phyloP scores from a whole-genome alignment of 345 rosid genomes.

The Eucalyptus virginea region DNA sequence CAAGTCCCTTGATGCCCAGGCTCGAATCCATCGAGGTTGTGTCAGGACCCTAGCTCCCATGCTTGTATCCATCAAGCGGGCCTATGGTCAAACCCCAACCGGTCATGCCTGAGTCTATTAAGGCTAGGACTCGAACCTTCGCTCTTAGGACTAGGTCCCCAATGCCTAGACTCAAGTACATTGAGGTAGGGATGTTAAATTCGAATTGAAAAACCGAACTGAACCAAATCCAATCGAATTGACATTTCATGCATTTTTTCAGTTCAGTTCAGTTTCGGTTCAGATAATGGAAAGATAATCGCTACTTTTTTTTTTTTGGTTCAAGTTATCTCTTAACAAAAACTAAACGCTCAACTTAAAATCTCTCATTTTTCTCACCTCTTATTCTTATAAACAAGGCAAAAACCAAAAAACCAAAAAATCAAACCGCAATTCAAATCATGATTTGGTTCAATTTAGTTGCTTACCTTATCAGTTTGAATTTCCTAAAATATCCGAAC shows the following conservation, averaged over 20 bases:
- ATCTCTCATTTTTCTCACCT: too few relatives aligned
- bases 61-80: not conserved
- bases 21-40: not conserved
- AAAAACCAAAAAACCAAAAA: too few relatives aligned
- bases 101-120: not conserved
- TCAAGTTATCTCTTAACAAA: too few relatives aligned
- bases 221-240: too few relatives aligned
- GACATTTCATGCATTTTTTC: too few relatives aligned
- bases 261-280: accelerated
- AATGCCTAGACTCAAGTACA: not conserved
- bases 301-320: too few relatives aligned
- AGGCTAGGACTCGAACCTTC: not conserved
- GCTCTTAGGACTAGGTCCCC: not conserved
- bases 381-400: too few relatives aligned
- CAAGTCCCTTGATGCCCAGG: accelerated
- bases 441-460: not conserved
- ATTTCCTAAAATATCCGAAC: not conserved
- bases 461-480: not conserved
- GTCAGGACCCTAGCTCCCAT: too few relatives aligned
- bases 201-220: too few relatives aligned
- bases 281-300: too few relatives aligned
- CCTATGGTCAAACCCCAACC: not conserved
- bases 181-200: not conserved
- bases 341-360: too few relatives aligned
- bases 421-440: too few relatives aligned